phyloP scores from a whole-genome alignment of 805 yeast species.

The Pichia phayaonensis region DNA sequence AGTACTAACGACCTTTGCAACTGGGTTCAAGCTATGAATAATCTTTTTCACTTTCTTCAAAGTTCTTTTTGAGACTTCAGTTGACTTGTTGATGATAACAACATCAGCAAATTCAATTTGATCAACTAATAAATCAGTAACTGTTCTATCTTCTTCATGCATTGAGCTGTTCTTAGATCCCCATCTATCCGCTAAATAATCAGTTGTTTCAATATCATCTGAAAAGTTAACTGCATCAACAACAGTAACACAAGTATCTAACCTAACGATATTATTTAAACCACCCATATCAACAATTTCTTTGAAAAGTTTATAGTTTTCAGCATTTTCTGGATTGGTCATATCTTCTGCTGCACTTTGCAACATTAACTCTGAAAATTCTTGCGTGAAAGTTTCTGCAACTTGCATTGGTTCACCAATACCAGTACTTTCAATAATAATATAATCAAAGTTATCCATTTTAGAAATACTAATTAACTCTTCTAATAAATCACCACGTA shows the following conservation, averaged over 20 bases:
- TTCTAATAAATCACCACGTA: slow-evolving; percentile 39
- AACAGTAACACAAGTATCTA: slow-evolving; percentile 42
- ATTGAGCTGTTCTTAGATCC: slow-evolving; percentile 30
- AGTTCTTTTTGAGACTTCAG: slow-evolving; percentile 23
- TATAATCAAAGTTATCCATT: slow-evolving; percentile 32
- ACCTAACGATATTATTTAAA: slow-evolving; percentile 29
- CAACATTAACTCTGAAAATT: slow-evolving; percentile 32
- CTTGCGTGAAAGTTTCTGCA: slow-evolving; percentile 40
- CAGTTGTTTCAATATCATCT: slow-evolving; percentile 36
- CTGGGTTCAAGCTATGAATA: slow-evolving; percentile 33
- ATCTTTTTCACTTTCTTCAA: slow-evolving; percentile 26
- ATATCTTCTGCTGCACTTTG: slow-evolving; percentile 4
- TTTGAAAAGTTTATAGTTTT: slow-evolving; percentile 12
- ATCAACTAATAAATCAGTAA: slow-evolving; percentile 38
- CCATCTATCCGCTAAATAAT: slow-evolving; percentile 34
- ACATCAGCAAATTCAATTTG: slow-evolving; percentile 42
- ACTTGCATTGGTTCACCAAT: slow-evolving; percentile 45
- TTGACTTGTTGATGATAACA: slow-evolving; percentile 34
- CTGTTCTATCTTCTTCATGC: slow-evolving; percentile 36
- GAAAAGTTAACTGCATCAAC: slow-evolving; percentile 36
- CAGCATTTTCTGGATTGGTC: slow-evolving; percentile 7
- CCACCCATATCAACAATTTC: slow-evolving; percentile 34
- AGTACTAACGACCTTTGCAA: slow-evolving; percentile 32
- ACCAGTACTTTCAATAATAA: slow-evolving; percentile 40
- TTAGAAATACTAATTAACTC: slow-evolving; percentile 33